phyloP scores from a whole-genome alignment of 2,329 filamentous ascomycete genomes.

The Chaetomium sp. region DNA sequence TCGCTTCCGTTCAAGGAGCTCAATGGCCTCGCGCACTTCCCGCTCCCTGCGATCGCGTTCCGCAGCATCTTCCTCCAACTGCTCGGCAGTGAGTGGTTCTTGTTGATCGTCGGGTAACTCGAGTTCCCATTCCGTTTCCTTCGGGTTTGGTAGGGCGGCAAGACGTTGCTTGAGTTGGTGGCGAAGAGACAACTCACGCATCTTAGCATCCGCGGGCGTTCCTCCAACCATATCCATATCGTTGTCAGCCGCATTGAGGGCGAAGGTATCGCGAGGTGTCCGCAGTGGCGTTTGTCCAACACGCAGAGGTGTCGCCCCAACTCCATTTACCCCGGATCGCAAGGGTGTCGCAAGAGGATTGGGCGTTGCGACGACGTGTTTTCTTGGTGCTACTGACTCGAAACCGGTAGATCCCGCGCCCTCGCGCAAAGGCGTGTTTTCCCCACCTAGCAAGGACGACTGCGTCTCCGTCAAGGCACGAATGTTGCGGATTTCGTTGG shows the following conservation, averaged over 20 bases:
- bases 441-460: slow-evolving; percentile 85
- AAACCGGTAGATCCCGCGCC: slow-evolving; percentile 80
- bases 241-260: slow-evolving; percentile 67
- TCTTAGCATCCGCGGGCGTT: slow-evolving; percentile 69
- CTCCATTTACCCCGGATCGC: slow-evolving; percentile 54
- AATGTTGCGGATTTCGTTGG: slow-evolving; percentile 94
- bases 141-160: slow-evolving; percentile 82
- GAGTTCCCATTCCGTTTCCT: slow-evolving; percentile 89
- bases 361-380: slow-evolving; percentile 78
- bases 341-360: slow-evolving; percentile 93
- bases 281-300: slow-evolving; percentile 77
- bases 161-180: slow-evolving; percentile 65
- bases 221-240: slow-evolving; percentile 61
- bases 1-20: slow-evolving; percentile 65
- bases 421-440: slow-evolving; percentile 84
- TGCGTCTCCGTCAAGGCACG: slow-evolving; percentile 87
- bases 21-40: slow-evolving; percentile 63
- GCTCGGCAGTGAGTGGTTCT: slow-evolving; percentile 46
- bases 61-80: slow-evolving; percentile 56
- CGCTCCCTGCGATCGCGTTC: slow-evolving; percentile 74
- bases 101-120: slow-evolving; percentile 79
- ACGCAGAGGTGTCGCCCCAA: slow-evolving; percentile 61
- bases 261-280: slow-evolving; percentile 82
- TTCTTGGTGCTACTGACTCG: slow-evolving; percentile 73
- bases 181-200: slow-evolving; percentile 62